Percentiles rank a stretch among this genome's conserved stretches.
Conservation (phyloP, 345 rosid species). For the Gossypium mustelinum region DNA sequence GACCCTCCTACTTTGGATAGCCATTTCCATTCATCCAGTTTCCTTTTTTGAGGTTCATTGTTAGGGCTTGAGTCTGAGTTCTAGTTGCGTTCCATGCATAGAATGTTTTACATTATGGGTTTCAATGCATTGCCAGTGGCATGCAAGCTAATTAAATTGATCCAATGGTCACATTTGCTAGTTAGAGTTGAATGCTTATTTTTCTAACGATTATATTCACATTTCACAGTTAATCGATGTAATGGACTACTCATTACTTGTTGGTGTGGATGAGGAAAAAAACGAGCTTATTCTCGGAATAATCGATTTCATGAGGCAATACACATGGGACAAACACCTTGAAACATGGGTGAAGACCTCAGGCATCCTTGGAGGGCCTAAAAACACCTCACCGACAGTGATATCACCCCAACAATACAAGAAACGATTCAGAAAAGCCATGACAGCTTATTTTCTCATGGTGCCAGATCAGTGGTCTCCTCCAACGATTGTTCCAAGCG, state of each 20-base stretch:
- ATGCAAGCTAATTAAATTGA: background rate
- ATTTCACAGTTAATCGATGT: constrained; percentile 71
- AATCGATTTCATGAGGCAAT: constrained; percentile 96
- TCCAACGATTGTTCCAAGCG: constrained; percentile 36
- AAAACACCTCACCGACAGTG: constrained; percentile 70
- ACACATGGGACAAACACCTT: constrained; percentile 96
- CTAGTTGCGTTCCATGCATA: background rate
- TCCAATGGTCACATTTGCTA: background rate
- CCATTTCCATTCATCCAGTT: background rate
- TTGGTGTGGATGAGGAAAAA: constrained; percentile 78
- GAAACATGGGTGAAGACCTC: constrained; percentile 90
- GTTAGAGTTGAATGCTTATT: background rate
- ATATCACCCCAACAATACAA: constrained; percentile 90
- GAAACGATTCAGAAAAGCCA: constrained; percentile 90
- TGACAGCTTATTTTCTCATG: constrained; percentile 87
- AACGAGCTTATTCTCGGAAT: constrained; percentile 80
- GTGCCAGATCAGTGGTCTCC: constrained; percentile 94
- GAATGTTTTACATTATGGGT: background rate
- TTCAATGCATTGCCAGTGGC: background rate
- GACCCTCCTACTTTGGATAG: background rate
- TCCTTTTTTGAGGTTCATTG: background rate
- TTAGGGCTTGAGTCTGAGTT: too few species aligned
- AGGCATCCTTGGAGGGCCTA: constrained; percentile 73
- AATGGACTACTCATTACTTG: constrained; percentile 93
- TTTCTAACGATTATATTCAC: constrained; percentile 3